phyloP scores from a whole-genome alignment of 805 yeast genomes.

The Myxozyma sirexii region DNA sequence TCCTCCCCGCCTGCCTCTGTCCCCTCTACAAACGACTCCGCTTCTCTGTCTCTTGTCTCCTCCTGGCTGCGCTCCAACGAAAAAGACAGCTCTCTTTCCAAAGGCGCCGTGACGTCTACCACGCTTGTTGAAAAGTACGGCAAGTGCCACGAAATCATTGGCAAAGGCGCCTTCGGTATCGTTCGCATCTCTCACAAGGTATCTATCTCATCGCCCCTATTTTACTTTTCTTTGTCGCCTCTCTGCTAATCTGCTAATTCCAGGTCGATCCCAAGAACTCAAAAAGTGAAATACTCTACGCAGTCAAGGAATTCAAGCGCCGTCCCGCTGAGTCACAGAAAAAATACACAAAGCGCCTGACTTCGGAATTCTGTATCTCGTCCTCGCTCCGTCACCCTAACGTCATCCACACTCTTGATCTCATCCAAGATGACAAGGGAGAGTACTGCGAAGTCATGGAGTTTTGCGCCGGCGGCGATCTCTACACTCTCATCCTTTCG shows the following conservation, averaged over 20 bases:
- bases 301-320: slow-evolving; percentile 74
- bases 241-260: neutral
- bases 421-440: slow-evolving; percentile 73
- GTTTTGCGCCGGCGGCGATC: slow-evolving; percentile 86
- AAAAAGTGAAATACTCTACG: slow-evolving; percentile 56
- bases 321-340: slow-evolving; percentile 60
- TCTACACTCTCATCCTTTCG: slow-evolving; percentile 60
- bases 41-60: slow-evolving; percentile 29
- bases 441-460: slow-evolving; percentile 92
- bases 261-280: slow-evolving; percentile 45
- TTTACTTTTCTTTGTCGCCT: neutral
- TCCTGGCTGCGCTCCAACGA: slow-evolving; percentile 34
- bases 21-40: slow-evolving; percentile 9
- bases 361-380: slow-evolving; percentile 89
- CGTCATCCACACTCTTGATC: slow-evolving; percentile 74
- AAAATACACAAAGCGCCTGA: slow-evolving; percentile 68
- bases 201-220: neutral
- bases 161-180: slow-evolving; percentile 87
- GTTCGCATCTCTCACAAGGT: slow-evolving; percentile 79
- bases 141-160: slow-evolving; percentile 90
- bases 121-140: slow-evolving; percentile 90
- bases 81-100: slow-evolving; percentile 39
- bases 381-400: slow-evolving; percentile 74
- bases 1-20: slow-evolving; percentile 14
- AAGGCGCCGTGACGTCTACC: slow-evolving; percentile 39